Conservation (phyloP, 2,329 filamentous ascomycete species). For the Thelonectria blattea region DNA sequence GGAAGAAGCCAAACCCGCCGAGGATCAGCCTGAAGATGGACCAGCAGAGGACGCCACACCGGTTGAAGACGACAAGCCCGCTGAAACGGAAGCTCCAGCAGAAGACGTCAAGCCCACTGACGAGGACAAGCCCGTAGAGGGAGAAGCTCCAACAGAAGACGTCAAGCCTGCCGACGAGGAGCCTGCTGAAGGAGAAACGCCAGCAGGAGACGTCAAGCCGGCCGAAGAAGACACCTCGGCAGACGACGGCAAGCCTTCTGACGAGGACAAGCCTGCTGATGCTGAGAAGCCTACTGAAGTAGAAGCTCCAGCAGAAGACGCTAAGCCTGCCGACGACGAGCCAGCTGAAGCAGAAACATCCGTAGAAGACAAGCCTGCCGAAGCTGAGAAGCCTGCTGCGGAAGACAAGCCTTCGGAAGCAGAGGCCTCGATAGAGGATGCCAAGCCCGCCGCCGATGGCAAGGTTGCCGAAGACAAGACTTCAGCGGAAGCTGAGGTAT, state of each 20-base stretch:
- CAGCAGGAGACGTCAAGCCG: neutral
- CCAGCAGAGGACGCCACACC: neutral
- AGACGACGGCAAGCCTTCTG: slow-evolving; percentile 10
- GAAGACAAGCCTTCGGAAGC: too few relatives aligned
- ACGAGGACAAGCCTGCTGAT: neutral
- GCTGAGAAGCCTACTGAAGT: neutral
- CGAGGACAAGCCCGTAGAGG: neutral
- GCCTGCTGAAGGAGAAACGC: neutral
- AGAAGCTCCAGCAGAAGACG: neutral
- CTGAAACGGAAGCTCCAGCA: neutral
- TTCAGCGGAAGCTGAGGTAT: neutral
- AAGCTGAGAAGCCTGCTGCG: too few relatives aligned
- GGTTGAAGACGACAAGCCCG: neutral
- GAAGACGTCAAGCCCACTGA: slow-evolving; percentile 8
- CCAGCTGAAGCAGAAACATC: too few relatives aligned
- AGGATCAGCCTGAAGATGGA: neutral
- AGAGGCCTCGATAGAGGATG: neutral
- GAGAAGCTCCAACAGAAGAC: neutral
- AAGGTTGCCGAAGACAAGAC: neutral
- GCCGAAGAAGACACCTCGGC: neutral
- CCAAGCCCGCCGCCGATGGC: neutral
- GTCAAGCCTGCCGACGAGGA: neutral
- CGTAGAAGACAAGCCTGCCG: neutral
- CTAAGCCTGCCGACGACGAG: neutral
- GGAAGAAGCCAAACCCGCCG: neutral